Evolutionary conservation across 305 asterid species (phyloP), one percentile per base, ranked within the genome.

Genomic region (Lippia alba): DNA sequence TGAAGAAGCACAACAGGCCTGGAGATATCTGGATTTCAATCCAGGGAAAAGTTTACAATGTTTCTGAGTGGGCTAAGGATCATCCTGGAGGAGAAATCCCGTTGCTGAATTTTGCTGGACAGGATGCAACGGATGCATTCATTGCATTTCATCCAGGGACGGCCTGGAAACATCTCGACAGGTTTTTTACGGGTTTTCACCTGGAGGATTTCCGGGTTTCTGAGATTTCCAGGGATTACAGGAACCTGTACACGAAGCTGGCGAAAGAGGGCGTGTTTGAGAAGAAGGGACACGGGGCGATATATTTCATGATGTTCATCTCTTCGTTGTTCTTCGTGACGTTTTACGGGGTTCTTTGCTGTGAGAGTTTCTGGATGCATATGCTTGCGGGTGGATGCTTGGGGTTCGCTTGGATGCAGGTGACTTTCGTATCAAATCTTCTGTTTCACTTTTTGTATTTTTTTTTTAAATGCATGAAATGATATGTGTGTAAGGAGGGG

Each of bases 51-150:
- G 85, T 83, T 10, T 83, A 83, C 61, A 57, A 83, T 61, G 83
- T 83, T 11, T 66, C 85, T 0, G 80, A 80, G 3, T 83, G 88
- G 88, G 73, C 78, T 0, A 75, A 78, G 30, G 48, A 64, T 7
- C 88, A 83, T 17, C 88, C 88, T 3, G 88, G 85, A n/a, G 88
- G 88, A 0, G 85, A 75, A 24, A 10, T 67, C 14, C 73, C 74
- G 0, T 74, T 83, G 1, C 33, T 76, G 64, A 76, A 76, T 46
- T 19, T 81, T 24, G 79, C 78, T 3, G 85, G 87, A 5, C 83
- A 83, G 59, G 87, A 83, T 45, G 87, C 76, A 1, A 83, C 85
- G 0, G 85, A 83, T 61, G 81, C 88, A 0, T 83, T 83, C 76
- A 65, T 83, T 1, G 88, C 88, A 20, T 80, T 67, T 61, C 88